These are phyloP conservation scores for Colletotrichum lupini DNA, from an alignment of 2,329 filamentous ascomycete species.

Conservation along the genomic window DNA sequence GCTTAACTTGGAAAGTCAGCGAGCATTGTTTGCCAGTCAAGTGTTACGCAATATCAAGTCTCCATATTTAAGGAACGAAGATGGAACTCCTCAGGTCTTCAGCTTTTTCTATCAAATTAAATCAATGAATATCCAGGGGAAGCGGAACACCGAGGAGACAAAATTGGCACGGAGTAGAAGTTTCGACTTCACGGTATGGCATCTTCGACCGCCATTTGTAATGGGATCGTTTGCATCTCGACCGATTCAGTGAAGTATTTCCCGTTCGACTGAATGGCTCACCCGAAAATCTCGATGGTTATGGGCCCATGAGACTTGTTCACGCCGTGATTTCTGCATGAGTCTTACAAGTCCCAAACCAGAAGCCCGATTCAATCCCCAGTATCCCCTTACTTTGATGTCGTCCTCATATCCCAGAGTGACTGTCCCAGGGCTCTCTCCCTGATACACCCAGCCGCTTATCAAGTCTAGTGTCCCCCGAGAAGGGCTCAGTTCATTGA, in stretches of 20 bases:
- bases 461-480: too few species aligned
- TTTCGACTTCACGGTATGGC: neutral
- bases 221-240: neutral
- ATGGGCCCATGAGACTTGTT: too few species aligned
- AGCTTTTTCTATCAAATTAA: neutral
- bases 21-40: neutral
- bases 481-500: too few species aligned
- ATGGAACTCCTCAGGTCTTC: neutral
- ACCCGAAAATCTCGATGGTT: too few species aligned
- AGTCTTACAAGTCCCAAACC: too few species aligned
- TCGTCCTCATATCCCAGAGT: too few species aligned
- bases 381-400: too few species aligned
- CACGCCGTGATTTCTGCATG: too few species aligned
- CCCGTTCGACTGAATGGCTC: too few species aligned
- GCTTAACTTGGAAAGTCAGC: neutral
- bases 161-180: neutral
- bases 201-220: neutral
- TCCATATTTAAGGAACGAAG: neutral
- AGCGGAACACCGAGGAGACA: neutral
- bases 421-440: too few species aligned
- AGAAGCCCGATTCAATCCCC: too few species aligned
- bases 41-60: neutral
- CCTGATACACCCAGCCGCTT: too few species aligned
- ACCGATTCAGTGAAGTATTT: neutral
- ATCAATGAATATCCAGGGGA: neutral